These are phyloP conservation scores for Lactarius indigo DNA, from an alignment of 768 basidiomycete genomes.

Conservation along the genomic window DNA sequence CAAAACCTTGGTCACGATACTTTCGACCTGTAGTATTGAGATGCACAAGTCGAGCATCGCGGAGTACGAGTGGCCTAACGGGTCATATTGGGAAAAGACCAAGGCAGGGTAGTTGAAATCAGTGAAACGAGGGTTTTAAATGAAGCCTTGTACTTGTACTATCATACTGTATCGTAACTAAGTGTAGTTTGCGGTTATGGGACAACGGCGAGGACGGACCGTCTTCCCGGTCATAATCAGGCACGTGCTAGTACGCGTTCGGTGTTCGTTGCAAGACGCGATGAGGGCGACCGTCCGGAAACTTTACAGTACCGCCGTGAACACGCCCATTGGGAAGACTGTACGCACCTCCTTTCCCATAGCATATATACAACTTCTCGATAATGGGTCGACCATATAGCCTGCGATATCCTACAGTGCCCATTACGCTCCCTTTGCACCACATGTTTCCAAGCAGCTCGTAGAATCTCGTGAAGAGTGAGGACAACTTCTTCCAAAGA, in stretches of 20 bases:
- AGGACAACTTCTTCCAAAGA: neutral
- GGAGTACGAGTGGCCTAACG: conserved; percentile 83
- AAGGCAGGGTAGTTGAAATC: neutral
- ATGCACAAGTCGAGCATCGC: conserved; percentile 80
- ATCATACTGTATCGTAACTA: too few species aligned
- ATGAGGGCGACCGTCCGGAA: conserved; percentile 11
- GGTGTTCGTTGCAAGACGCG: neutral
- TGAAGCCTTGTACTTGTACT: too few species aligned
- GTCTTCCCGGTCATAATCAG: neutral
- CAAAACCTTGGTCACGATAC: neutral
- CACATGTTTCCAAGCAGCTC: neutral
- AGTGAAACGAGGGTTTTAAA: neutral
- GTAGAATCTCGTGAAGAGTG: conserved; percentile 16
- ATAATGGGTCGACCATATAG: neutral
- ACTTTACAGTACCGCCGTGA: neutral
- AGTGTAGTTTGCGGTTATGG: too few species aligned
- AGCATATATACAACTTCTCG: neutral
- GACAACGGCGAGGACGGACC: neutral
- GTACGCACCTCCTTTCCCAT: neutral
- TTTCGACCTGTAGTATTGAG: conserved; percentile 61
- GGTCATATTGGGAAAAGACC: conserved; percentile 67
- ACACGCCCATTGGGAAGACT: neutral
- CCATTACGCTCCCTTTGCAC: conserved; percentile 17
- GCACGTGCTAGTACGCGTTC: neutral
- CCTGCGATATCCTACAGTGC: conserved; percentile 5